A percentile compares a stretch with the other conserved stretches of the same genome.
Conservation (phyloP, 345 rosid genomes). For the Mercurialis annua region DNA sequence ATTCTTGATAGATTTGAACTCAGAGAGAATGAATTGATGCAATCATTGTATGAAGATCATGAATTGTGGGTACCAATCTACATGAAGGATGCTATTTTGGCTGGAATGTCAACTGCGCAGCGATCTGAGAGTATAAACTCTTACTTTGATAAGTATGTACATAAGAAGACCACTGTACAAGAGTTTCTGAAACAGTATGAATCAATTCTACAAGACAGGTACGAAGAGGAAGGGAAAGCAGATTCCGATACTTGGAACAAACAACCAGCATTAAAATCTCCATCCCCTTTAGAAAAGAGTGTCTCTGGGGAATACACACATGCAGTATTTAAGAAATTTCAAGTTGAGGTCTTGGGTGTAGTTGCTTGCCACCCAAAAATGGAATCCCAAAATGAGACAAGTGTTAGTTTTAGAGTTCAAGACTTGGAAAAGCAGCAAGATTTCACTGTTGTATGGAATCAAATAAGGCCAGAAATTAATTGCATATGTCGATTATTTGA, state of each 20-base stretch:
- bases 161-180: conserved; percentile 57
- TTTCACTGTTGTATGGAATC: conserved; percentile 51
- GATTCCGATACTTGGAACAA: conserved; percentile 63
- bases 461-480: conserved; percentile 42
- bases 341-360: conserved; percentile 61
- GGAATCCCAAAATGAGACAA: conserved; percentile 49
- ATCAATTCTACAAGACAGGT: conserved; percentile 52
- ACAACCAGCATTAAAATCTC: conserved; percentile 62
- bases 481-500: conserved; percentile 60
- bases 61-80: conserved; percentile 63
- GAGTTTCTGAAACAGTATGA: conserved; percentile 59
- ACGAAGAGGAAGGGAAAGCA: conserved; percentile 71
- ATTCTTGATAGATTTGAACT: conserved; percentile 57
- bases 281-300: conserved; percentile 69
- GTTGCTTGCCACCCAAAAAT: conserved; percentile 61
- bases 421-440: conserved; percentile 55
- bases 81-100: conserved; percentile 46
- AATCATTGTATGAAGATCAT: conserved; percentile 51
- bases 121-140: conserved; percentile 60
- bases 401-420: conserved; percentile 50
- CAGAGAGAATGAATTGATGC: conserved; percentile 52
- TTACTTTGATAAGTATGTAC: conserved; percentile 59
- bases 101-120: conserved; percentile 55
- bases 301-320: conserved; percentile 59
- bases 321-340: conserved; percentile 62